Evolutionary conservation across 441 rosid genomes (phyloP), one percentile per base, ranked within the genome.

Genomic region (Cnidoscolus chayamansa): DNA sequence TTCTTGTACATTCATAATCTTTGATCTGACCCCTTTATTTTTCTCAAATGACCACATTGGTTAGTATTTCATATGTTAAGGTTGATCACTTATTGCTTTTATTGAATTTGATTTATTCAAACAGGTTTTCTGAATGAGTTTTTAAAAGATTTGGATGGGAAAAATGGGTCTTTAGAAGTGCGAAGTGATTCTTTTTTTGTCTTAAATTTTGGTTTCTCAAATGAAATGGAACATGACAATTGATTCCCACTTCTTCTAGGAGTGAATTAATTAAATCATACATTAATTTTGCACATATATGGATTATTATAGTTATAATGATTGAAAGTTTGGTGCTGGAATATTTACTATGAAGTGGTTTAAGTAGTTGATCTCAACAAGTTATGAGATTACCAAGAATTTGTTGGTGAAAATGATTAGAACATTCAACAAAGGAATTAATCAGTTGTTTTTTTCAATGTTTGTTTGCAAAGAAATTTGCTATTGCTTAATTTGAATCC

Each of bases 401-500:
- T 57, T 57, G 51, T 45, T 9, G 10, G 8, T 16, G 64, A 37
- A 68, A 68, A 31, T 57, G 60, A 69, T 57, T 0, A 37, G n/a
- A 43, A 45, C 57, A 54, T 68, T 53, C 31, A 37, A 37, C 43
- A 1, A 37, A 54, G 17, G 19, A 67, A 35, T 5, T 31, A 17
- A 56, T 53, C 6, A 12, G 63, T 40, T 40, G 25, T 25, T 25
- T 1, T 40, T 40, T 10, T 55, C 1, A 31, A 32, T 67, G 49
- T 12, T 45, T 43, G 45, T 12, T 64, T 37, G 25, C 30, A 16
- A 62, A 45, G 0, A 35, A 35, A 35, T 35, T 35, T 63, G 50
- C 5, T 11, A 53, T 47, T 72, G 57, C 61, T 54, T 72, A 76
- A 43, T 48, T 57, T 66, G 10, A 65, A 76, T 51, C 61, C 54